A percentile compares a stretch with the other conserved stretches of the same genome.
Evolutionary conservation across 2,329 filamentous ascomycete species (phyloP).

Genomic region (Thelonectria blattea): DNA sequence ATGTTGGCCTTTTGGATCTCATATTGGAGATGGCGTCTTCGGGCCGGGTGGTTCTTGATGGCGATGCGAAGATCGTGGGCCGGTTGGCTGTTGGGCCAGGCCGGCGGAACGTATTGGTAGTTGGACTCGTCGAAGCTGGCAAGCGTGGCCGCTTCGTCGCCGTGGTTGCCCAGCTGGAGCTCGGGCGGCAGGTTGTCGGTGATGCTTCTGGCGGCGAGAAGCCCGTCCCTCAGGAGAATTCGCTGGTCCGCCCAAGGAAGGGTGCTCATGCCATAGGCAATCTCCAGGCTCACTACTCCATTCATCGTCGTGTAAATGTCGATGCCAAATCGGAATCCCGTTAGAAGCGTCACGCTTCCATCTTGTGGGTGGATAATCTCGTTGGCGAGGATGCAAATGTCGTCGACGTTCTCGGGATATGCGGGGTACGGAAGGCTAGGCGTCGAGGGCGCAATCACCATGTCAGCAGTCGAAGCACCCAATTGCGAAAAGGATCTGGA

Average conservation of each 20-base stretch:
- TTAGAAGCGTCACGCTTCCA: constrained; percentile 71
- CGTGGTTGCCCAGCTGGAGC: constrained; percentile 61
- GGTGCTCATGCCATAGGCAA: constrained; percentile 79
- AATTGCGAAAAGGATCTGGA: constrained; percentile 77
- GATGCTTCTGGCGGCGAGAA: constrained; percentile 72
- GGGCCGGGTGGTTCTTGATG: constrained; percentile 55
- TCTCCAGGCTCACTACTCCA: constrained; percentile 76
- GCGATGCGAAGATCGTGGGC: constrained; percentile 57
- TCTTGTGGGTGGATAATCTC: constrained; percentile 74
- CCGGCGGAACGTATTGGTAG: constrained; percentile 60
- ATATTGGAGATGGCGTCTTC: constrained; percentile 69
- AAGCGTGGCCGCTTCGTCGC: constrained; percentile 45
- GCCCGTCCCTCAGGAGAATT: constrained; percentile 71
- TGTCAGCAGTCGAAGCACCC: constrained; percentile 72
- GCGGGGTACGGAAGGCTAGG: constrained; percentile 78
- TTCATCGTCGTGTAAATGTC: constrained; percentile 83
- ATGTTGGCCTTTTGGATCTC: constrained; percentile 95
- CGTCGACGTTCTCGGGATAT: constrained; percentile 81
- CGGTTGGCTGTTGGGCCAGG: constrained; percentile 53
- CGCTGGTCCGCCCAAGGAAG: constrained; percentile 82
- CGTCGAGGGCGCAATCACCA: constrained; percentile 78
- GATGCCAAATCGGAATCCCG: constrained; percentile 82
- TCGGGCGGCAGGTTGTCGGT: constrained; percentile 72
- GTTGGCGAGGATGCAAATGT: constrained; percentile 76
- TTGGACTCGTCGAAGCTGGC: constrained; percentile 51